Base-by-base conservation (phyloP, 2,329 filamentous ascomycete species). In the Lecanicillium sp. region DNA sequence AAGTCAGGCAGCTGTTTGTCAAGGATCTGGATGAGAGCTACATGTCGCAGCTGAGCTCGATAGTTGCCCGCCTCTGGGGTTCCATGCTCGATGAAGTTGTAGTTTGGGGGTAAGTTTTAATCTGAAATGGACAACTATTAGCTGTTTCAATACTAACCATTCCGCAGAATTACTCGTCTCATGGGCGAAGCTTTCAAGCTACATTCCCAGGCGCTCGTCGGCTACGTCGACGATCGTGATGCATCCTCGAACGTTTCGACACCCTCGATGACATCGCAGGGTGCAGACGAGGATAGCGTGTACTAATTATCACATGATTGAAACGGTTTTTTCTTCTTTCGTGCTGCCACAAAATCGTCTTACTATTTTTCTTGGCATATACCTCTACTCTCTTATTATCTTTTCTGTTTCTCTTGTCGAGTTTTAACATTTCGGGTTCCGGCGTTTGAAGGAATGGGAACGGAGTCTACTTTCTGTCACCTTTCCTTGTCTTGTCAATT, bases 31-130 rank as follows among this genome's bases (percentile, higher is more conserved):
- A 90, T 43, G 85, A 94, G 54, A 72, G 79, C 17, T 86, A 86
- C 59, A 83, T 82, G 47, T 73, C 80, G 37, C 89, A 94, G 59
- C 70, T 98, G 50, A 95, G 90, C 68, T 92, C 89, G n/a, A 87
- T 87, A 37, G 90, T 98, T 31, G 89, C 90, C 46, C 80, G 86
- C 53, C 78, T 96, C 33, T 98, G 92, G 92, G 92, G 90, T 52
- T 90, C 87, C 47, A 95, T 96, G 83, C 80, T 96, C 48, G 92
- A 96, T 58, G 92, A 95, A 65, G 92, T 96, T 46, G 90, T 96
- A 51, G 92, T 98, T 44, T 96, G 92, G 92, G 92, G 92, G 88
- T 95, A 82, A 78, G 88, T 84, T n/a, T n/a, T n/a, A n/a, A n/a
- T n/a, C n/a, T n/a, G n/a, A n/a, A 6, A 17, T 25, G 13, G 27